Percentiles rank a stretch among this genome's conserved stretches.
Evolutionary conservation across 768 basidiomycete species (phyloP).

Genomic region (Pholiota microspora): DNA sequence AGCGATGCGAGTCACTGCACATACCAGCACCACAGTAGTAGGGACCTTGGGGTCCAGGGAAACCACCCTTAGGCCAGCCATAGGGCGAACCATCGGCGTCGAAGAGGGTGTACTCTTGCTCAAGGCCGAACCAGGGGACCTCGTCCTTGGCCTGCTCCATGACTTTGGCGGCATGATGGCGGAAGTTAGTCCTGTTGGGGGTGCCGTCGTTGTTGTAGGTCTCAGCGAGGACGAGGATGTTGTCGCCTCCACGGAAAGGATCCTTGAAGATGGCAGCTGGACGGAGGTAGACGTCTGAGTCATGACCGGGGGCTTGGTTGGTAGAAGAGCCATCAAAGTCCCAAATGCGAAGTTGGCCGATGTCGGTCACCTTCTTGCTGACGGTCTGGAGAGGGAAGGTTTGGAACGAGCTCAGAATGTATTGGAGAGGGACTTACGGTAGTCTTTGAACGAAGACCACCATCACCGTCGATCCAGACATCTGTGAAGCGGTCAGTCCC

Average conservation of each 20-base stretch:
- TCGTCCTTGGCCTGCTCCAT: constrained; percentile 88
- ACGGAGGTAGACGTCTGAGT: constrained; percentile 98
- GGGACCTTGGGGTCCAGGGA: constrained; percentile 98
- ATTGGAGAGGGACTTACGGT: constrained; percentile 52
- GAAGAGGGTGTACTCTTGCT: constrained; percentile 99
- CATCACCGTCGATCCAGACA: constrained; percentile 97
- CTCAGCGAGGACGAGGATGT: constrained; percentile 95
- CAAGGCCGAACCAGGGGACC: constrained; percentile 95
- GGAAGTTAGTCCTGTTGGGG: constrained; percentile 95
- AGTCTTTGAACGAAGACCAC: constrained; percentile 94
- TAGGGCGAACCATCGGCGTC: constrained; percentile 87
- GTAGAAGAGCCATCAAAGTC: constrained; percentile 99
- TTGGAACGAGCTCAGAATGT: constrained; percentile 7
- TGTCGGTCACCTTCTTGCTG: constrained; percentile 79
- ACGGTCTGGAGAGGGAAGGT: constrained; percentile 60
- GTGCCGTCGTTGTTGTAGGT: constrained; percentile 99
- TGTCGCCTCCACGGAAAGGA: constrained; percentile 98
- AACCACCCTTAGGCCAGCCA: constrained; percentile 99
- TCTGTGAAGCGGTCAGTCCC: constrained; percentile 47
- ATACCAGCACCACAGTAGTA: constrained; percentile 99
- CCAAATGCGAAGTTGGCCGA: constrained; percentile 93
- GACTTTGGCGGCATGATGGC: constrained; percentile 89
- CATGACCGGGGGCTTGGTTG: constrained; percentile 91
- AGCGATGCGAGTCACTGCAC: constrained; percentile 18
- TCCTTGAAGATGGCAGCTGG: constrained; percentile 98